Conservation (phyloP, 495 filamentous ascomycete species). For the Schizothecium vesticola region DNA sequence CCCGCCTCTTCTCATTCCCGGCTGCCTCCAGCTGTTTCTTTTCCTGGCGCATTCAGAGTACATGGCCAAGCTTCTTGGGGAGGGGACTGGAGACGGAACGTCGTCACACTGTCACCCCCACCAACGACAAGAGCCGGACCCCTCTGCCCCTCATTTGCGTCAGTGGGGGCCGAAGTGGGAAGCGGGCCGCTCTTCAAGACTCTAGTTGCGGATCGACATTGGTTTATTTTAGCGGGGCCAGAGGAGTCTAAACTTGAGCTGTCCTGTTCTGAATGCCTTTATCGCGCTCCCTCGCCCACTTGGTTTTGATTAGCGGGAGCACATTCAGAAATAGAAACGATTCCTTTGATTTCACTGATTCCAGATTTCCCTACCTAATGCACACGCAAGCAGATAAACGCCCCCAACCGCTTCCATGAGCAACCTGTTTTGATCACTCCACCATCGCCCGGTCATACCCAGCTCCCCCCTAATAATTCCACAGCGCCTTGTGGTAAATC, state of each 20-base stretch:
- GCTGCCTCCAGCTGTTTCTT: neutral
- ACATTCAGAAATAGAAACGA: neutral
- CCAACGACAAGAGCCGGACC: neutral
- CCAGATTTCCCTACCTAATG: neutral
- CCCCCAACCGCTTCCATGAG: neutral
- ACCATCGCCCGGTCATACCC: too few species aligned
- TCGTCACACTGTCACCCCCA: neutral
- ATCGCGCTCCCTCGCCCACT: neutral
- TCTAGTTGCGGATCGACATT: neutral
- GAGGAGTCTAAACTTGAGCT: neutral
- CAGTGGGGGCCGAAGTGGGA: neutral
- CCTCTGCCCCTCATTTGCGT: neutral
- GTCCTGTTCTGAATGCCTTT: neutral
- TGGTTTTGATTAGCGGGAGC: neutral
- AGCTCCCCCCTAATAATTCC: constrained; percentile 44
- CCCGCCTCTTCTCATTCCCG: neutral
- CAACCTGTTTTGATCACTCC: neutral
- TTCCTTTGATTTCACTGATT: neutral
- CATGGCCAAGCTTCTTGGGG: neutral
- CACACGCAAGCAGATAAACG: neutral
- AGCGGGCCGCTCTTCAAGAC: neutral
- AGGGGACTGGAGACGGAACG: neutral
- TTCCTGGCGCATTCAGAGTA: neutral
- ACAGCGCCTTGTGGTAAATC: constrained; percentile 84
- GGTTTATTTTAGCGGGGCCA: neutral